Conservation (phyloP, 2,329 filamentous ascomycete genomes). For the Fusarium sp. region DNA sequence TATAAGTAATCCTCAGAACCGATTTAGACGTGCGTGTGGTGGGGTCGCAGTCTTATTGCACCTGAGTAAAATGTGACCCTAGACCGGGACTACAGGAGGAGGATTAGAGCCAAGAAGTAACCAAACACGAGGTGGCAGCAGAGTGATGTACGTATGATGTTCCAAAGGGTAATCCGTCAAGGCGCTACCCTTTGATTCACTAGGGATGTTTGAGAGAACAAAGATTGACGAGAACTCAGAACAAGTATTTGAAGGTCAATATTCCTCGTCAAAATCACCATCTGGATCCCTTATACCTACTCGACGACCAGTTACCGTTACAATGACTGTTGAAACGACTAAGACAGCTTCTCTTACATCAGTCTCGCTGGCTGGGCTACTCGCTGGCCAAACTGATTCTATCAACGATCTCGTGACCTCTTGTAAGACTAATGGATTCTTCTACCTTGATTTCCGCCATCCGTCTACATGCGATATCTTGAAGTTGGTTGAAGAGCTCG, state of each 20-base stretch:
- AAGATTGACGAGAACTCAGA: neutral
- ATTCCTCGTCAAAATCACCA: neutral
- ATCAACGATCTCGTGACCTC: neutral
- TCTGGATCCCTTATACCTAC: too few relatives aligned
- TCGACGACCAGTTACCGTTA: neutral
- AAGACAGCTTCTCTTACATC: neutral
- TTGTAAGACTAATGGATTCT: slow-evolving; percentile 3
- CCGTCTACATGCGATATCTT: neutral
- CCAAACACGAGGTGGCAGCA: neutral
- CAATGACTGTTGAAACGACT: neutral
- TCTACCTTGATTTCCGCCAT: slow-evolving; percentile 4
- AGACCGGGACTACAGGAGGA: too few relatives aligned
- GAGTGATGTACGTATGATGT: neutral
- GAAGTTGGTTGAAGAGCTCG: neutral
- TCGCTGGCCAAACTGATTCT: neutral
- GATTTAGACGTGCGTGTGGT: too few relatives aligned
- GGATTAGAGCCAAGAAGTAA: too few relatives aligned
- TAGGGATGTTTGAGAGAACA: neutral
- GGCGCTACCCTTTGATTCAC: neutral
- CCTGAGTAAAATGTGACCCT: too few relatives aligned
- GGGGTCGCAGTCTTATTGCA: neutral
- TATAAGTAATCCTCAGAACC: neutral
- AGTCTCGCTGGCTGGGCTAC: neutral
- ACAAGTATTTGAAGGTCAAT: neutral
- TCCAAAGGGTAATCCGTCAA: neutral